phyloP scores from a whole-genome alignment of 2,329 filamentous ascomycete genomes.

The Cryoendolithus antarcticus region DNA sequence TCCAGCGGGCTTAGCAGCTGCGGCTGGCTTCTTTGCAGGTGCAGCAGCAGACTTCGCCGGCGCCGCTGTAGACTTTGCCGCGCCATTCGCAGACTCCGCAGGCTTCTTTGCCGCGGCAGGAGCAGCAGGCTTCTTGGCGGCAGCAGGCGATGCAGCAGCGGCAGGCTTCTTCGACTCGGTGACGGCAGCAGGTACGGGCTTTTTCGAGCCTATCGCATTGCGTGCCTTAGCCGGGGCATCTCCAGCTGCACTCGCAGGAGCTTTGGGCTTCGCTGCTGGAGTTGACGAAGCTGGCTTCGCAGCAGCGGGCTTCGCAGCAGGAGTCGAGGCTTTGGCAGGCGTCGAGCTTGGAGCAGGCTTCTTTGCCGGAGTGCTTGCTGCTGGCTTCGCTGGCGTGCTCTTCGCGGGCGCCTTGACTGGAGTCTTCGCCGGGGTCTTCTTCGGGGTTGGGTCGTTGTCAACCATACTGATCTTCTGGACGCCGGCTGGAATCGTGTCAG shows the following conservation, averaged over 20 bases:
- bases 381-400: slow-evolving; percentile 13
- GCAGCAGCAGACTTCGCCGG: slow-evolving; percentile 9
- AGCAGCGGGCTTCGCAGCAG: slow-evolving; percentile 10
- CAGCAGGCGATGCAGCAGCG: background rate
- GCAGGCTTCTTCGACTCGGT: slow-evolving; percentile 4
- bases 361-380: slow-evolving; percentile 8
- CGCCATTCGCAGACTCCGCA: slow-evolving; percentile 2
- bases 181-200: slow-evolving; percentile 8
- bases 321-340: slow-evolving; percentile 6
- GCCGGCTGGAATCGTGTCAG: slow-evolving; percentile 10
- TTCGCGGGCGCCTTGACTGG: slow-evolving; percentile 4
- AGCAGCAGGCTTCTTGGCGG: slow-evolving; percentile 6
- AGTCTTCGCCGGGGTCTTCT: slow-evolving; percentile 8
- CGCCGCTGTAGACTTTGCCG: slow-evolving; percentile 3
- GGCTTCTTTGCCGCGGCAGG: slow-evolving; percentile 5
- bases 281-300: slow-evolving; percentile 12
- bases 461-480: slow-evolving; percentile 22
- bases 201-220: slow-evolving; percentile 10
- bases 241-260: slow-evolving; percentile 1
- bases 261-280: slow-evolving; percentile 8
- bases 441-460: slow-evolving; percentile 18
- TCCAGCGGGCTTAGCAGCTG: too few species aligned
- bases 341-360: slow-evolving; percentile 4
- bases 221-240: slow-evolving; percentile 3
- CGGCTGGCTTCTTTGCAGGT: slow-evolving; percentile 12